Evolutionary conservation across 2,329 filamentous ascomycete genomes (phyloP), one percentile per base, ranked within the genome.

Genomic region (Apiospora marii): DNA sequence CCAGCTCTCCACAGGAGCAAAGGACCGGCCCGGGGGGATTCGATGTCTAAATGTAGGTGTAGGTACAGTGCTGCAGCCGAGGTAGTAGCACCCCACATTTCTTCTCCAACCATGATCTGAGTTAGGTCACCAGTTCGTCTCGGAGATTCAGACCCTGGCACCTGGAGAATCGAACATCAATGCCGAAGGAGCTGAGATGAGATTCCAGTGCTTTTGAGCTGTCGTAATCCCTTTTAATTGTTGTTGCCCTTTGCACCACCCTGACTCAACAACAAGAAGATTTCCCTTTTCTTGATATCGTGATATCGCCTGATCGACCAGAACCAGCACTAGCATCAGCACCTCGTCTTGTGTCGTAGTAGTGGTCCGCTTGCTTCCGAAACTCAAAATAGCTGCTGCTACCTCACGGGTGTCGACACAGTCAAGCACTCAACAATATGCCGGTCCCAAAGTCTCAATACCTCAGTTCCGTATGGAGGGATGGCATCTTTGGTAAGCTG

Each of bases 391-490:
- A n/a, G 34, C 34, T 37, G 34, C 34, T 37, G 19, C 34, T 41
- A 64, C 10, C 58, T 13, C 58, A n/a, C 58, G 22, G 22, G 58
- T 64, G 4, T 19, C 41, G 22, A 49, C 48, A 41, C 46, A n/a
- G 22, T 24, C 44, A 46, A 46, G 14, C 2, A 30, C 14, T 44
- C n/a, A 85, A 74, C 64, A 85, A 74, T 64, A 95, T 95, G 93
- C 84, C 92, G 44, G 82, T 94, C 69, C 88, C 92, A 10, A 91
- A 91, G 77, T 92, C 91, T 70, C 88, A 93, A 74, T 97, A 95
- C 79, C 81, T 98, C 76, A 97, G 94, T 82, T 88, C 91, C 73
- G 90, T 95, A 77, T 98, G 95, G 95, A 92, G 88, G 77, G 93
- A 97, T 83, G 94, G 92, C 75, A 92, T 98, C 75, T 98, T 98